A percentile compares a stretch with the other conserved stretches of the same genome.
Conservation (phyloP, 306 rosid species). For the Hippophae rhamnoides region DNA sequence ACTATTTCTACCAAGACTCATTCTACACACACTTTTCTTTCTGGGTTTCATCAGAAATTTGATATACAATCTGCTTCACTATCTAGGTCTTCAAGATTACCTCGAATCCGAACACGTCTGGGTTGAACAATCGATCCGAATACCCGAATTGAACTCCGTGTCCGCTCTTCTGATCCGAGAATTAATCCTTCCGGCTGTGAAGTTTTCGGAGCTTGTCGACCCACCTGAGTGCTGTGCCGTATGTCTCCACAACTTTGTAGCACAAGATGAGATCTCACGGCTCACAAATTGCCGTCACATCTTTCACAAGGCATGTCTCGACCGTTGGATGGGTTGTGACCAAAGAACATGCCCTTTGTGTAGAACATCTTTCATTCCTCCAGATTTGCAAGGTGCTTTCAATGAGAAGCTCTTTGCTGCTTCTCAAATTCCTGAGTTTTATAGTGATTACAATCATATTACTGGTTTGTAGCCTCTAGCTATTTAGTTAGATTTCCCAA, state of each 20-base stretch:
- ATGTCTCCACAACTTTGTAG: slow-evolving; percentile 55
- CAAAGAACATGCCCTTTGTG: slow-evolving; percentile 86
- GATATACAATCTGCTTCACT: slow-evolving; percentile 28
- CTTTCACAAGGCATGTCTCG: slow-evolving; percentile 69
- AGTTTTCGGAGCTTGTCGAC: slow-evolving; percentile 31
- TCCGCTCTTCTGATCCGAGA: slow-evolving; percentile 64
- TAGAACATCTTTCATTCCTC: slow-evolving; percentile 63
- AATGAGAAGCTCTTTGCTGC: slow-evolving; percentile 70
- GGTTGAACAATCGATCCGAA: slow-evolving; percentile 13
- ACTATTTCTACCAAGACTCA: slow-evolving; percentile 48
- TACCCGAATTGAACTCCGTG: slow-evolving; percentile 31
- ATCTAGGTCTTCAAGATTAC: slow-evolving; percentile 51
- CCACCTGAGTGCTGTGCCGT: slow-evolving; percentile 60
- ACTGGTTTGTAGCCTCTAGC: too few species aligned
- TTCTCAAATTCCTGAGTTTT: slow-evolving; percentile 33
- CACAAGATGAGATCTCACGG: slow-evolving; percentile 62
- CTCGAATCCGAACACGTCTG: slow-evolving; percentile 49
- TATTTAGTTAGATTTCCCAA: too few species aligned
- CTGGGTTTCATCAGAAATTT: slow-evolving; percentile 49
- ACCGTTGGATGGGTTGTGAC: slow-evolving; percentile 93
- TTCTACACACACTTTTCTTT: slow-evolving; percentile 39
- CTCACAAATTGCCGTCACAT: slow-evolving; percentile 76
- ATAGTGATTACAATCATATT: slow-evolving; percentile 20
- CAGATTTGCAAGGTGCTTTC: slow-evolving; percentile 36
- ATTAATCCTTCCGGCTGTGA: slow-evolving; percentile 43